Conservation (phyloP, 768 basidiomycete species). For the Chalciporus piperatus region DNA sequence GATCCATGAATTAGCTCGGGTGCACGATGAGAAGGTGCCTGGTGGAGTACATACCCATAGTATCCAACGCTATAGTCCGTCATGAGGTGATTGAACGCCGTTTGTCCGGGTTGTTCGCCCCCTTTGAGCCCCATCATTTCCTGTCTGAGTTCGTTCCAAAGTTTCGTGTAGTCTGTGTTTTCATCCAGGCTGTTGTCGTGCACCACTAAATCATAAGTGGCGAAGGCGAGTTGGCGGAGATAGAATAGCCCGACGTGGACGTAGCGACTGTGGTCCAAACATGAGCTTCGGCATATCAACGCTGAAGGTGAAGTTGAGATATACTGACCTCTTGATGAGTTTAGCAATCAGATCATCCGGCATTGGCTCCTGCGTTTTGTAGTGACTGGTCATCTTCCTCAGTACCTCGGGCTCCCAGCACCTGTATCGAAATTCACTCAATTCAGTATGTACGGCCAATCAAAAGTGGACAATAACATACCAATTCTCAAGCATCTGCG, state of each 20-base stretch:
- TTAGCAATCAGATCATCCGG: conserved; percentile 67
- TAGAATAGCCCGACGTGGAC: conserved; percentile 79
- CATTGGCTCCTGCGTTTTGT: conserved; percentile 66
- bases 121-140: conserved; percentile 64
- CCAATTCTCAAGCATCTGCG: conserved; percentile 94
- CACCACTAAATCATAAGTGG: conserved; percentile 15
- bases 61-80: conserved; percentile 69
- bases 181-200: conserved; percentile 40
- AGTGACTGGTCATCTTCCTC: conserved; percentile 73
- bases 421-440: conserved; percentile 29
- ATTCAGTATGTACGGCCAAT: not conserved
- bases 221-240: conserved; percentile 67
- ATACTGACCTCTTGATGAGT: conserved; percentile 66
- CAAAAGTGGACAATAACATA: conserved; percentile 20
- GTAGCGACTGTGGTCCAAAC: conserved; percentile 49
- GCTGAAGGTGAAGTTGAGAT: not conserved
- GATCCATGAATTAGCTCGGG: too few species aligned
- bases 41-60: conserved; percentile 32
- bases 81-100: conserved; percentile 68
- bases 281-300: not conserved
- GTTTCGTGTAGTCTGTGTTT: conserved; percentile 58
- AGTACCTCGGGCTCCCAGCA: conserved; percentile 82
- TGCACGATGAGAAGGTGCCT: too few species aligned
- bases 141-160: conserved; percentile 74
- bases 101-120: conserved; percentile 65